Percentiles rank a stretch among this genome's conserved stretches.
phyloP scores from a whole-genome alignment of 352 stramenopile species.

The Phytophthora pluvialis region DNA sequence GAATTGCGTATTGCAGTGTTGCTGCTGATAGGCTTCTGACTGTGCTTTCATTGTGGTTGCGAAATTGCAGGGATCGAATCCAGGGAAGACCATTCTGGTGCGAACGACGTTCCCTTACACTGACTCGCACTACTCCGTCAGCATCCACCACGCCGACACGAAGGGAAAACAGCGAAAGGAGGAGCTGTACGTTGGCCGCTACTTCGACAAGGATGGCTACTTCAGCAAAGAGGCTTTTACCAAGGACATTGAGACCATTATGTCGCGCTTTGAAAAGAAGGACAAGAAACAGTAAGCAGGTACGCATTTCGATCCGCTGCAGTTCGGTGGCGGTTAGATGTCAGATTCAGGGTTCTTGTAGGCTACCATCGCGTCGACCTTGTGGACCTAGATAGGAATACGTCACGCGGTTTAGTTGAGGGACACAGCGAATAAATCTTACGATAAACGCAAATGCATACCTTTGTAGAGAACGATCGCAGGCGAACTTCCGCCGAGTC shows the following conservation, averaged over 20 bases:
- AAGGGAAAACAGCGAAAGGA: constrained; percentile 53
- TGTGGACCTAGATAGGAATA: constrained; percentile 90
- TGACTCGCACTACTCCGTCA: constrained; percentile 75
- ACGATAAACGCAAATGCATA: constrained; percentile 38
- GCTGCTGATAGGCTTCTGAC: constrained; percentile 3
- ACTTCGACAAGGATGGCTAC: constrained; percentile 88
- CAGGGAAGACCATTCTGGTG: constrained; percentile 55
- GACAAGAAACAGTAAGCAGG: constrained; percentile 75
- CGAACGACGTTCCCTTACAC: constrained; percentile 75
- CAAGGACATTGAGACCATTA: constrained; percentile 66
- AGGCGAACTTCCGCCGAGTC: constrained; percentile 98
- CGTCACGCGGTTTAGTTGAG: constrained; percentile 24
- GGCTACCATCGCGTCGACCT: constrained; percentile 98
- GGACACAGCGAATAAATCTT: constrained; percentile 21
- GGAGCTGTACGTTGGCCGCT: constrained; percentile 85
- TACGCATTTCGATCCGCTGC: constrained; percentile 18
- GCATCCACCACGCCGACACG: constrained; percentile 54
- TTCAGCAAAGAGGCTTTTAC: constrained; percentile 82
- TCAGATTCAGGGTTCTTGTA: constrained; percentile 94
- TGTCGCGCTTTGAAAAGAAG: constrained; percentile 71
- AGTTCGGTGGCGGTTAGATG: constrained; percentile 49
- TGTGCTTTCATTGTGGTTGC: not conserved
- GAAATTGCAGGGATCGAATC: constrained; percentile 38
- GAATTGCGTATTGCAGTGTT: not conserved
- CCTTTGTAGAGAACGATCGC: constrained; percentile 97